Evolutionary conservation across 345 rosid genomes (phyloP).

Genomic region (Eucalyptus tenuipes): DNA sequence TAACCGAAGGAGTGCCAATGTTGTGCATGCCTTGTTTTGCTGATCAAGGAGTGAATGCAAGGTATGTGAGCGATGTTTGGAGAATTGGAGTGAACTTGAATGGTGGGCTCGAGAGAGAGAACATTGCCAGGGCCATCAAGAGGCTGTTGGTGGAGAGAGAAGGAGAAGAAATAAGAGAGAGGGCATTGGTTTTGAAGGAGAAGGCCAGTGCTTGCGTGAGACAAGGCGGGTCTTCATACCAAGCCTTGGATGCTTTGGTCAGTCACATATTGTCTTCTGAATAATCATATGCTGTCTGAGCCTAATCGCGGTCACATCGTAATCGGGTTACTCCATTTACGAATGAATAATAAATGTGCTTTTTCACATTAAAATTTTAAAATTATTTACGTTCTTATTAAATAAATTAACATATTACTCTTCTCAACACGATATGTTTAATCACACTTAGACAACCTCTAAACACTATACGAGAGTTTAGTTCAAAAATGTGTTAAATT

Average conservation of each 20-base stretch:
- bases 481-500: not conserved
- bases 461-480: not conserved
- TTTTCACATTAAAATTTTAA: no score
- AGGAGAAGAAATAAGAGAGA: slow-evolving; percentile 27
- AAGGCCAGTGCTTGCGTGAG: slow-evolving; percentile 7
- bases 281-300: not conserved
- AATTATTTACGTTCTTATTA: not conserved
- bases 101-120: slow-evolving; percentile 14
- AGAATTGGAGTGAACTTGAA: slow-evolving; percentile 30
- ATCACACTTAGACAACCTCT: not conserved
- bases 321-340: no score
- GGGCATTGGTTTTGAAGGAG: slow-evolving; percentile 16
- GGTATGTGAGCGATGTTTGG: slow-evolving; percentile 44
- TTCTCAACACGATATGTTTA: not conserved
- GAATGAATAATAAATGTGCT: no score
- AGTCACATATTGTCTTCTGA: not conserved
- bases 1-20: slow-evolving; percentile 61
- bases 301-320: no score
- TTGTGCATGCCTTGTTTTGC: slow-evolving; percentile 52
- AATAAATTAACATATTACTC: not conserved
- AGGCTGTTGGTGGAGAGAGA: slow-evolving; percentile 15
- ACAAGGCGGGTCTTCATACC: slow-evolving; percentile 28
- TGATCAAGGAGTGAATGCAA: slow-evolving; percentile 47
- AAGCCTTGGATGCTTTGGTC: slow-evolving; percentile 17
- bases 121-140: slow-evolving; percentile 22